Evolutionary conservation across 1,139 yeast genomes (phyloP), one percentile per base, ranked within the genome.

Genomic region (Sugiyamaella japonica): DNA sequence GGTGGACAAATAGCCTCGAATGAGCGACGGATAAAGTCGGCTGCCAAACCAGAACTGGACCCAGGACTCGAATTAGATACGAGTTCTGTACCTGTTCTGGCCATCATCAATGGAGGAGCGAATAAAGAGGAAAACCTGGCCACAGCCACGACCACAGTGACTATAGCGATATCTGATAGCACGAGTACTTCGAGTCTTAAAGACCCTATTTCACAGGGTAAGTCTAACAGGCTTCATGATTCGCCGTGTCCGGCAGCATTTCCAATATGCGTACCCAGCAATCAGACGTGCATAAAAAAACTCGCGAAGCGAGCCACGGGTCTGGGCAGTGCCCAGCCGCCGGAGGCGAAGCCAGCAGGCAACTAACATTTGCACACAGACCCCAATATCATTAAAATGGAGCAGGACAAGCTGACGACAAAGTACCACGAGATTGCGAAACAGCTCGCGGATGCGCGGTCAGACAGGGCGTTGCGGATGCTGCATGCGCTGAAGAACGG

Each of bases 361-460:
- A 20, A 23, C 32, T 31, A 15, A 29, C 34, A 9, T 10, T 29
- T 29, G 34, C 9, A 29, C 4, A 12, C 34, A 46, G 57, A 52
- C 13, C 54, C 58, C 13, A 55, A 48, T 23, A 31, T 41, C n/a
- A 50, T 62, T 16, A 56, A 56, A 34, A 50, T 40, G 43, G 62
- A 63, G 47, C 73, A 70, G 55, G 65, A 64, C 13, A 52, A 57
- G 29, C 60, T 68, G 48, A 68, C 69, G 10, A 53, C 48, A 17
- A 65, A 65, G 51, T 70, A 69, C 55, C 55, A 60, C 31, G 64
- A 60, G 48, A 56, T 69, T 20, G 68, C 73, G 16, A 57, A 59
- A 37, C 52, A 58, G 38, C 58, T 70, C 20, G 60, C 70, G 12
- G 57, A 57, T n/a, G 70, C 68, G 15, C 59, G 67, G 32, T 63